These are phyloP conservation scores for Verticillium nonalfalfae DNA, from an alignment of 2,329 filamentous ascomycete species.

Conservation along the genomic window DNA sequence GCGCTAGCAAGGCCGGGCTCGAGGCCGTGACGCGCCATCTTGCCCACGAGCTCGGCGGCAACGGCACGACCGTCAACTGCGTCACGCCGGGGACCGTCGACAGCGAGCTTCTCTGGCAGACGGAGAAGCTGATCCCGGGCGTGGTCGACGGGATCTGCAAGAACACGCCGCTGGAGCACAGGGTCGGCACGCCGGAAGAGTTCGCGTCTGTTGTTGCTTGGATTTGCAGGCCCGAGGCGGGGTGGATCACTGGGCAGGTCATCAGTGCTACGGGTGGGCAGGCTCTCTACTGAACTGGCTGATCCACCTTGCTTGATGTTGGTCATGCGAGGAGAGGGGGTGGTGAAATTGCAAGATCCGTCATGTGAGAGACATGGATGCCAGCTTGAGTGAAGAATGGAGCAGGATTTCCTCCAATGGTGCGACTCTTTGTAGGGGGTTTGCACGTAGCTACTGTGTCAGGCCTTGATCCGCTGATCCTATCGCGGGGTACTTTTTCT, in stretches of 20 bases:
- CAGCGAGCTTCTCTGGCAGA: conserved; percentile 2
- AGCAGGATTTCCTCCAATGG: too few relatives aligned
- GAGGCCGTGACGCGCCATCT: conserved; percentile 2
- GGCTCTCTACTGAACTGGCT: background rate
- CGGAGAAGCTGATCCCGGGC: background rate
- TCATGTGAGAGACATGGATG: too few relatives aligned
- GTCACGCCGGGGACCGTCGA: conserved; percentile 3
- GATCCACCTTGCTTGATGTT: too few relatives aligned
- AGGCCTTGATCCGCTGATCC: too few relatives aligned
- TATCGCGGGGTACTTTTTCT: too few relatives aligned
- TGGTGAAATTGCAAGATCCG: too few relatives aligned
- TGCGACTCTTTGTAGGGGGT: too few relatives aligned
- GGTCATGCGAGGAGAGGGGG: too few relatives aligned
- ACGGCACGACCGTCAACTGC: conserved; percentile 4
- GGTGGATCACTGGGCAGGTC: conserved; percentile 4
- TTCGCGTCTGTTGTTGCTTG: conserved; percentile 1
- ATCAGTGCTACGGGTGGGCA: background rate
- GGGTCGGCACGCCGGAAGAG: conserved; percentile 4
- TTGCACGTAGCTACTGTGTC: too few relatives aligned
- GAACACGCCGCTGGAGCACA: conserved; percentile 3
- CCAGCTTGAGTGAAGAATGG: too few relatives aligned
- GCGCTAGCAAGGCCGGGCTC: conserved; percentile 2
- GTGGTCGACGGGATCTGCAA: conserved; percentile 1
- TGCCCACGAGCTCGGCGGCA: conserved; percentile 3
- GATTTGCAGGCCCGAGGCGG: conserved; percentile 1